Conservation (phyloP, 345 rosid species). For the Lepidium sativum region DNA sequence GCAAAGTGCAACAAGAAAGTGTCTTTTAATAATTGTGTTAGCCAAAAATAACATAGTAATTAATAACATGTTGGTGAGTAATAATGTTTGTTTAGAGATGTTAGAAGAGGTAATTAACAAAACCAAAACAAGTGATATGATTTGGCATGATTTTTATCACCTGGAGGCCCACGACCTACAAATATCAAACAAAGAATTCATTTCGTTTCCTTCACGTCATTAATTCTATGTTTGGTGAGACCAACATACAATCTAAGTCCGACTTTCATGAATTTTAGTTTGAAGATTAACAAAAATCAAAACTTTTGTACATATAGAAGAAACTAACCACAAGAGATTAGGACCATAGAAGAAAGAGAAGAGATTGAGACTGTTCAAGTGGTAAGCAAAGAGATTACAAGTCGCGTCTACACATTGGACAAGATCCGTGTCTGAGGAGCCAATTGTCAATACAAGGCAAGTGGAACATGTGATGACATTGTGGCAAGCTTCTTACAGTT, state of each 20-base stretch:
- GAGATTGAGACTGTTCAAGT: constrained; percentile 16
- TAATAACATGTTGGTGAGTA: constrained; percentile 9
- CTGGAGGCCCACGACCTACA: constrained; percentile 19
- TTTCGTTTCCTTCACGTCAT: constrained; percentile 16
- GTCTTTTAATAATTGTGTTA: background rate
- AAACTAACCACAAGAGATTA: constrained; percentile 10
- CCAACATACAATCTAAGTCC: constrained; percentile 17
- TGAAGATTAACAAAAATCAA: background rate
- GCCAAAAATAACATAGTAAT: background rate
- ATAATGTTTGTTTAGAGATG: background rate
- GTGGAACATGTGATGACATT: constrained; percentile 97
- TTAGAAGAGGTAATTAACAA: constrained; percentile 1
- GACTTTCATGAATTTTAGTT: background rate
- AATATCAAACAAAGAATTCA: constrained; percentile 3
- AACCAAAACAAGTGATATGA: constrained; percentile 11
- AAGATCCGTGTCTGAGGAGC: constrained; percentile 88
- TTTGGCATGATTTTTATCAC: constrained; percentile 16
- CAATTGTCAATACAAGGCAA: constrained; percentile 95
- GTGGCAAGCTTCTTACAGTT: constrained; percentile 88
- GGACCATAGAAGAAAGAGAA: background rate
- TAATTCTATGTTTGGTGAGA: constrained; percentile 19
- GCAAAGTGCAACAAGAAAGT: background rate
- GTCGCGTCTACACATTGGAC: constrained; percentile 94
- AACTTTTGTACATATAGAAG: constrained; percentile 18
- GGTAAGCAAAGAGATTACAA: constrained; percentile 35